Percentiles rank a stretch among this genome's conserved stretches.
These are phyloP conservation scores for Lactarius trivialis DNA, from an alignment of 768 basidiomycete species.

Conservation along the genomic window DNA sequence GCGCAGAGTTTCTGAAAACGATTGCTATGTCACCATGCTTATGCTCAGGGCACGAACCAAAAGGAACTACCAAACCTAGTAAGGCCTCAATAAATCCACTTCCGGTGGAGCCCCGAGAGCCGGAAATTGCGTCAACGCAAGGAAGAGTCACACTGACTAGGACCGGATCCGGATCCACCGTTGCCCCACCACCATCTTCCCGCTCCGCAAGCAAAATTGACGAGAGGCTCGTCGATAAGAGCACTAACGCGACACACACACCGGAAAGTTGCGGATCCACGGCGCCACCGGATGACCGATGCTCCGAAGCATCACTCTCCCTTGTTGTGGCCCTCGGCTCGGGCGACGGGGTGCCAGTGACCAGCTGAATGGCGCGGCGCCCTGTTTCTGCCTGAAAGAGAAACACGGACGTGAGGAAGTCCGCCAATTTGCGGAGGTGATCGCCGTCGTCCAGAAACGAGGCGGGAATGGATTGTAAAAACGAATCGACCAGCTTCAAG, in stretches of 20 bases:
- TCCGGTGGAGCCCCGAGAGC: slow-evolving; percentile 7
- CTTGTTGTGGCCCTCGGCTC: not conserved
- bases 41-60: not conserved
- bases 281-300: not conserved
- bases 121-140: slow-evolving; percentile 12
- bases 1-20: slow-evolving; percentile 54
- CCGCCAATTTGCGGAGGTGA: not conserved
- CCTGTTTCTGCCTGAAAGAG: slow-evolving; percentile 1
- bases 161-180: not conserved
- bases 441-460: not conserved
- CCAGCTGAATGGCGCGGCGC: slow-evolving; percentile 16
- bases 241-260: slow-evolving; percentile 18
- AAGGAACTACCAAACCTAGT: slow-evolving; percentile 21
- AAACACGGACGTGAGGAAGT: slow-evolving; percentile 9
- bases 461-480: slow-evolving; percentile 49
- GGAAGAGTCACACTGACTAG: slow-evolving; percentile 10
- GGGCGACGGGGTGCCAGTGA: not conserved
- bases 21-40: not conserved
- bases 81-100: slow-evolving; percentile 24
- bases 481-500: slow-evolving; percentile 82
- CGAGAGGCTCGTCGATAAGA: slow-evolving; percentile 18
- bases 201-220: slow-evolving; percentile 16
- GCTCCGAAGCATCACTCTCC: not conserved
- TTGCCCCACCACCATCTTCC: slow-evolving; percentile 1
- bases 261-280: slow-evolving; percentile 19